Evolutionary conservation across 2,329 filamentous ascomycete species (phyloP).

Genomic region (Colletotrichum lentis): DNA sequence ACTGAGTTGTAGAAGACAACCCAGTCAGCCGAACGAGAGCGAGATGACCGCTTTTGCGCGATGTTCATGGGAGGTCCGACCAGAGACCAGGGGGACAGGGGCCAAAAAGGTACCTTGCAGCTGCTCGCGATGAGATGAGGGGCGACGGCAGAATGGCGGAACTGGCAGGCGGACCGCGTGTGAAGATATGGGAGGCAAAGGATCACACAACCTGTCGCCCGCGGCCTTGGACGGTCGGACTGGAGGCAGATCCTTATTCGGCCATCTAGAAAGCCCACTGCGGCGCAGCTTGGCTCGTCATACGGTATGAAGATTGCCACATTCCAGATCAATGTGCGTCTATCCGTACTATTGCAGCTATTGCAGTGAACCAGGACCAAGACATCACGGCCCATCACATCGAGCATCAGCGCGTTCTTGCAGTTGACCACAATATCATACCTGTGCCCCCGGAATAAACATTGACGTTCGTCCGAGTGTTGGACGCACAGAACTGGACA

Average conservation of each 20-base stretch:
- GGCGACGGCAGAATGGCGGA: slow-evolving; percentile 22
- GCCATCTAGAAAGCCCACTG: slow-evolving; percentile 1
- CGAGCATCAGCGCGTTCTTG: not conserved
- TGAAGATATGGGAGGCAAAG: slow-evolving; percentile 14
- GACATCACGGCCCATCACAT: not conserved
- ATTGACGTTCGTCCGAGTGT: not conserved
- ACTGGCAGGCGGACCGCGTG: slow-evolving; percentile 28
- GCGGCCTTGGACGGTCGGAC: not conserved
- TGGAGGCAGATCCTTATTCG: slow-evolving; percentile 25
- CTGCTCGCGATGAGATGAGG: not conserved
- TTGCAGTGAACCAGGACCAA: not conserved
- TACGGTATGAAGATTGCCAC: slow-evolving; percentile 7
- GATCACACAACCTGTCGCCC: slow-evolving; percentile 3
- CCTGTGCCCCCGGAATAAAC: slow-evolving; percentile 14
- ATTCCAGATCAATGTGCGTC: slow-evolving; percentile 19
- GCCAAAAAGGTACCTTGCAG: not conserved
- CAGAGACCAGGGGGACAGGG: not conserved
- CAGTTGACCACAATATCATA: slow-evolving; percentile 8
- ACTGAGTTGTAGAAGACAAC: not conserved
- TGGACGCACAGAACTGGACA: not conserved
- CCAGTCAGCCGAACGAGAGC: slow-evolving; percentile 5
- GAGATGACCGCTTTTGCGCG: slow-evolving; percentile 10
- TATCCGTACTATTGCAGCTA: not conserved
- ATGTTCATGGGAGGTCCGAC: not conserved
- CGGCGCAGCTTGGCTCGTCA: slow-evolving; percentile 5